These are phyloP conservation scores for Earliella scabrosa DNA, from an alignment of 1,284 basidiomycete genomes.

Conservation along the genomic window DNA sequence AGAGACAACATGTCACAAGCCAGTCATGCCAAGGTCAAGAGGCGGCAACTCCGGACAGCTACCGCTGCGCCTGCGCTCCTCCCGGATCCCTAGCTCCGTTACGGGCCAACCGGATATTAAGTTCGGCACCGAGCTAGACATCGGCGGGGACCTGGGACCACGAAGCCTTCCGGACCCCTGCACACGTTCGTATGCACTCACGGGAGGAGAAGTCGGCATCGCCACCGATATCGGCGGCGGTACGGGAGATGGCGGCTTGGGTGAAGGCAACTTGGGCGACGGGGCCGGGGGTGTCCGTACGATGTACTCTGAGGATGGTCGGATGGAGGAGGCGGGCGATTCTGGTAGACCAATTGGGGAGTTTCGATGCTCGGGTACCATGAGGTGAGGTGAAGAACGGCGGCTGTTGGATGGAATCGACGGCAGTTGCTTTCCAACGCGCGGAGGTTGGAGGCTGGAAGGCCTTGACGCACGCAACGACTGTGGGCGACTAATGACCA, in stretches of 20 bases:
- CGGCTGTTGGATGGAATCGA: background rate
- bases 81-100: background rate
- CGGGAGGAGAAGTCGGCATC: constrained; percentile 5
- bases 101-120: constrained; percentile 15
- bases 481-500: constrained; percentile 20
- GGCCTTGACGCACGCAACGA: constrained; percentile 11
- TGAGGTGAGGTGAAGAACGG: constrained; percentile 10
- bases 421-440: constrained; percentile 5
- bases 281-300: constrained; percentile 3
- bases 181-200: constrained; percentile 7
- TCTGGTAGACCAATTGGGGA: background rate
- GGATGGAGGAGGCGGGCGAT: background rate
- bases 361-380: constrained; percentile 9
- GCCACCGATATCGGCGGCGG: background rate
- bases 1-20: background rate
- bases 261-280: background rate
- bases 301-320: constrained; percentile 5
- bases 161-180: constrained; percentile 18
- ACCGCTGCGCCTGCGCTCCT: constrained; percentile 13
- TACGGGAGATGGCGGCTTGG: background rate
- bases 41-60: constrained; percentile 26
- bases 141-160: constrained; percentile 19
- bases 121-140: constrained; percentile 15
- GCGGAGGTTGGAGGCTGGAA: constrained; percentile 5
- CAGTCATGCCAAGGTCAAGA: constrained; percentile 8